Percentiles rank a stretch among this genome's conserved stretches.
Evolutionary conservation across 345 rosid genomes (phyloP).

Genomic region (Dipteronia dyeriana): DNA sequence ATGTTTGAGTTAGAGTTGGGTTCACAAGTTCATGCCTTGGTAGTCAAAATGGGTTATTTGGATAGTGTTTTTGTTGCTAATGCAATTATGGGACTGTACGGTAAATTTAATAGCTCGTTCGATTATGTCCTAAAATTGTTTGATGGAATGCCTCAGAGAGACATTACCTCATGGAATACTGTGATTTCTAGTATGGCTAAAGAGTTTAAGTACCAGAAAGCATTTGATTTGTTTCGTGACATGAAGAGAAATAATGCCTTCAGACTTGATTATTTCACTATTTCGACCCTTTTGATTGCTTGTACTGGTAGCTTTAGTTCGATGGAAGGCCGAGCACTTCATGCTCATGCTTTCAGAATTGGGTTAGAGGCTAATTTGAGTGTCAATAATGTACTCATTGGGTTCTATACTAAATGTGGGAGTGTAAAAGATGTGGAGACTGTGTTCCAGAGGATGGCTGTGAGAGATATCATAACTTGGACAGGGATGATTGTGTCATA

Average conservation of each 20-base stretch:
- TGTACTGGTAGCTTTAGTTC: slow-evolving; percentile 44
- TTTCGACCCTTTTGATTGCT: slow-evolving; percentile 64
- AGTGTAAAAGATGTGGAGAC: slow-evolving; percentile 42
- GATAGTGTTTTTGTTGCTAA: slow-evolving; percentile 58
- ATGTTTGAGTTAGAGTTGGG: slow-evolving; percentile 47
- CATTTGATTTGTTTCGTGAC: slow-evolving; percentile 46
- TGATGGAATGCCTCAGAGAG: slow-evolving; percentile 67
- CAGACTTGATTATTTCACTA: slow-evolving; percentile 54
- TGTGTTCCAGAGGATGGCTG: slow-evolving; percentile 52
- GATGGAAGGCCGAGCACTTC: slow-evolving; percentile 61
- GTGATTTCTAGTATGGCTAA: slow-evolving; percentile 62
- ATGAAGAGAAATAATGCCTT: slow-evolving; percentile 38
- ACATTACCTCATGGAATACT: slow-evolving; percentile 73
- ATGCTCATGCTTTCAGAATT: slow-evolving; percentile 56
- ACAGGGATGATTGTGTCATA: slow-evolving; percentile 68
- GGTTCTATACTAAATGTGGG: slow-evolving; percentile 59
- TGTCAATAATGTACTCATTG: slow-evolving; percentile 64
- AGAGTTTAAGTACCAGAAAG: slow-evolving; percentile 37
- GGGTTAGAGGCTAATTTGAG: slow-evolving; percentile 61
- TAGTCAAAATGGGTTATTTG: slow-evolving; percentile 38
- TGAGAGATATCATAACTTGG: slow-evolving; percentile 62
- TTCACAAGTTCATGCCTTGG: slow-evolving; percentile 53
- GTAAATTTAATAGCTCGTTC: slow-evolving; percentile 34
- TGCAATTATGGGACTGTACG: slow-evolving; percentile 68
- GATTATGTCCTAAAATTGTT: slow-evolving; percentile 51